Base-by-base conservation (phyloP, 1,284 basidiomycete species). In the Mycena citricolor region DNA sequence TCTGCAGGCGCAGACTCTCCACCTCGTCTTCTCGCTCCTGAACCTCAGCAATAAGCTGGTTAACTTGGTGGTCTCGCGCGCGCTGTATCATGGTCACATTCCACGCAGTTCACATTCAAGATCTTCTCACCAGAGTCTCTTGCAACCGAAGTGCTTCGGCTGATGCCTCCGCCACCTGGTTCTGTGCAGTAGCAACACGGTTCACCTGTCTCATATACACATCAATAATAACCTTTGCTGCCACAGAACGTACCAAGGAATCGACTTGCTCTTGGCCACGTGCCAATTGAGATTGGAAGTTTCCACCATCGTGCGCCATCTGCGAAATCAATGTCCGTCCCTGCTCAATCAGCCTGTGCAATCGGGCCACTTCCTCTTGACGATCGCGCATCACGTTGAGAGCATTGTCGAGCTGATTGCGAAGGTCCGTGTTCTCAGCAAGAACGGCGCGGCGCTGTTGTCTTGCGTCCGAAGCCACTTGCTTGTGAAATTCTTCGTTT, bases 231-330 rank as follows among this genome's bases (percentile, higher is more conserved):
- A 21, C 19, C 23, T 12, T n/a, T n/a, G n/a, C n/a, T 21, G 19
- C 33, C n/a, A 35, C 13, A 22, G 33, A 35, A 35, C 17, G 13
- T 17, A 35, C 33, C 33, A 35, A 35, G 19, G 20, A 21, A 14
- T n/a, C 19, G 6, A 35, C 19, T n/a, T 20, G 33, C 23, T 35
- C 33, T 7, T 5, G 5, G 20, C 24, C 33, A 3, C 24, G 2
- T 23, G n/a, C 2, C 13, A 35, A 8, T 11, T 35, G 33, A 5
- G 3, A 13, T 11, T 6, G 5, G 14, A 35, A 35, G 16, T n/a
- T 23, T 12, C 16, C n/a, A 2, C n/a, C 33, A 11, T 35, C 33
- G 33, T 5, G 3, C 6, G 3, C 8, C 33, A 35, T 35, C 33
- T 21, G 11, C 5, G 21, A 4, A 2, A 35, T 17, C 2, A 11